These are phyloP conservation scores for Arthrobotrys musiformis DNA, from an alignment of 2,329 filamentous ascomycete species.

Conservation along the genomic window DNA sequence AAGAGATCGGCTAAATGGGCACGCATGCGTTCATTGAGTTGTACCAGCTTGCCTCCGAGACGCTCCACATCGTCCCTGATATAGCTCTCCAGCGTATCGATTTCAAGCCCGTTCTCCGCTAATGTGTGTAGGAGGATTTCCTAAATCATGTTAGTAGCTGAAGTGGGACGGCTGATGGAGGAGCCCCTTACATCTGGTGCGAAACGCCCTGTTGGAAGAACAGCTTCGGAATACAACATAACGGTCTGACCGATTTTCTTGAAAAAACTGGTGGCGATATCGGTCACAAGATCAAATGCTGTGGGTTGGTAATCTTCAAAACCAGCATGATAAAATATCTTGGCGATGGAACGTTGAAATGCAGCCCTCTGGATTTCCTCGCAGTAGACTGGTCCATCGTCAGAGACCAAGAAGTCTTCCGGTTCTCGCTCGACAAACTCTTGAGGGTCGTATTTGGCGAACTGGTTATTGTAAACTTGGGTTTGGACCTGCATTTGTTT, in stretches of 20 bases:
- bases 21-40: slow-evolving; percentile 95
- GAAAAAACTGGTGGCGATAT: slow-evolving; percentile 90
- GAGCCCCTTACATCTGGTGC: slow-evolving; percentile 57
- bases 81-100: slow-evolving; percentile 84
- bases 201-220: slow-evolving; percentile 64
- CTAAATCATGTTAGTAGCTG: slow-evolving; percentile 62
- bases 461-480: slow-evolving; percentile 98
- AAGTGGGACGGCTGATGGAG: background rate
- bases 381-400: slow-evolving; percentile 88
- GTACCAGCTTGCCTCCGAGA: slow-evolving; percentile 78
- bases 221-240: slow-evolving; percentile 83
- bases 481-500: slow-evolving; percentile 99
- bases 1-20: slow-evolving; percentile 90
- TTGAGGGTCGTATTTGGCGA: slow-evolving; percentile 92
- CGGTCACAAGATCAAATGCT: slow-evolving; percentile 87
- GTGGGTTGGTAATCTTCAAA: slow-evolving; percentile 98
- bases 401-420: slow-evolving; percentile 86
- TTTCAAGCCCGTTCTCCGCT: slow-evolving; percentile 81
- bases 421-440: slow-evolving; percentile 88
- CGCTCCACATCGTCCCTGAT: slow-evolving; percentile 94
- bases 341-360: slow-evolving; percentile 88
- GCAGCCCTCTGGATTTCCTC: slow-evolving; percentile 83
- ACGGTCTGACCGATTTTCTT: slow-evolving; percentile 82
- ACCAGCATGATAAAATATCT: slow-evolving; percentile 94
- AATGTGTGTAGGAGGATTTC: slow-evolving; percentile 89